These are phyloP conservation scores for Chamaenerion angustifolium DNA, from an alignment of 345 rosid genomes.

Conservation along the genomic window DNA sequence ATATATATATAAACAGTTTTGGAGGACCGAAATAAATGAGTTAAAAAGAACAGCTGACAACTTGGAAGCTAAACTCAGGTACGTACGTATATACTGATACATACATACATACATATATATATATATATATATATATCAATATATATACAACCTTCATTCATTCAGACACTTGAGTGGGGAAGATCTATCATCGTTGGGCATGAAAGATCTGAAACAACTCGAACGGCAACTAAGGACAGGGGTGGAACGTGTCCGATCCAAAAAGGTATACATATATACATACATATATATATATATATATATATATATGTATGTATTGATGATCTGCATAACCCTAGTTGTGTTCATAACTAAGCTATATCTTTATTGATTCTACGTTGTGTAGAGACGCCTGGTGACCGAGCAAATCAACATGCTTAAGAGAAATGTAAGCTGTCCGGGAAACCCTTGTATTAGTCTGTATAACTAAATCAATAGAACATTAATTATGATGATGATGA, in stretches of 20 bases:
- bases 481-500: background rate
- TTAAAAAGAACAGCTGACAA: constrained; percentile 17
- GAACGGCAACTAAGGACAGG: constrained; percentile 38
- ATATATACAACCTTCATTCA: background rate
- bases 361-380: too few relatives aligned
- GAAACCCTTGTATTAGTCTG: too few relatives aligned
- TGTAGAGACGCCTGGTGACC: constrained; percentile 5
- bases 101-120: too few relatives aligned
- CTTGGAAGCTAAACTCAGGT: constrained; percentile 39
- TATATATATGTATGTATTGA: too few relatives aligned
- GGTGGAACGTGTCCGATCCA: constrained; percentile 37
- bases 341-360: too few relatives aligned
- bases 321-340: too few relatives aligned
- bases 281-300: too few relatives aligned
- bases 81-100: too few relatives aligned
- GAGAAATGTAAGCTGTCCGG: constrained; percentile 20
- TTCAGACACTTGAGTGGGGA: constrained; percentile 39
- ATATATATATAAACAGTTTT: constrained; percentile 16
- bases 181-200: constrained; percentile 23
- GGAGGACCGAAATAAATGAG: constrained; percentile 33
- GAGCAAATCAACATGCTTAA: constrained; percentile 17
- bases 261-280: constrained; percentile 16
- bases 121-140: background rate
- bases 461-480: too few relatives aligned
- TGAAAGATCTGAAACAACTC: constrained; percentile 36